phyloP scores from a whole-genome alignment of 441 rosid species.

The Iberis amara region DNA sequence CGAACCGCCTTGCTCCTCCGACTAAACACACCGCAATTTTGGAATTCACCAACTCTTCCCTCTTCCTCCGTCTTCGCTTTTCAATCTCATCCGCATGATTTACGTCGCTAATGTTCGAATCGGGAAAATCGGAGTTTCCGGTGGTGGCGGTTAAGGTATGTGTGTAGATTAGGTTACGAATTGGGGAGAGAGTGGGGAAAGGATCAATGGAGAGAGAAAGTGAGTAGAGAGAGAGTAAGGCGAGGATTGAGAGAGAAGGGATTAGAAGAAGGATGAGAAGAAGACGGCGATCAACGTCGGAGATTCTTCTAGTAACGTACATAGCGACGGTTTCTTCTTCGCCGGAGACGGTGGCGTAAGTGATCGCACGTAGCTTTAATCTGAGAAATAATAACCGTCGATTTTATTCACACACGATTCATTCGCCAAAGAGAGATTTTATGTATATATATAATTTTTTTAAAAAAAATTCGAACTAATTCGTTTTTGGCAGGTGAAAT shows the following conservation, averaged over 20 bases:
- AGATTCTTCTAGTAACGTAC: conserved; percentile 33
- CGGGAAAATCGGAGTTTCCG: conserved; percentile 2
- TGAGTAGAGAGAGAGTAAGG: conserved; percentile 36
- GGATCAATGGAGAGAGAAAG: conserved; percentile 26
- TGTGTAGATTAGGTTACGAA: conserved; percentile 29
- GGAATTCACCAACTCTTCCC: conserved; percentile 35
- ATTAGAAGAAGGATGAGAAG: conserved; percentile 35
- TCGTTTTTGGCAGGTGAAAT: conserved; percentile 27
- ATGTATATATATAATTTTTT: not conserved
- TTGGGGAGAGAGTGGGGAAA: conserved; percentile 34
- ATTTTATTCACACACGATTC: conserved; percentile 12
- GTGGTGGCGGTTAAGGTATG: conserved; percentile 18
- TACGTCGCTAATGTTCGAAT: not conserved
- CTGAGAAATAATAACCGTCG: not conserved
- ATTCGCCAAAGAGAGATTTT: not conserved
- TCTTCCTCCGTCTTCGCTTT: conserved; percentile 8
- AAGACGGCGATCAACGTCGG: conserved; percentile 50
- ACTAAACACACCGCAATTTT: conserved; percentile 82
- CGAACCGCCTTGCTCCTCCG: conserved; percentile 85
- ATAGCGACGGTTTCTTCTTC: conserved; percentile 16
- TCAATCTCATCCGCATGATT: not conserved
- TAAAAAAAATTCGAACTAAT: conserved; percentile 1
- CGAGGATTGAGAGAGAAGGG: conserved; percentile 36
- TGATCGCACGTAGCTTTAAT: conserved; percentile 17
- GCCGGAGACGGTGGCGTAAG: conserved; percentile 2